phyloP scores from a whole-genome alignment of 2,329 filamentous ascomycete genomes.

The Aspergillus felis region DNA sequence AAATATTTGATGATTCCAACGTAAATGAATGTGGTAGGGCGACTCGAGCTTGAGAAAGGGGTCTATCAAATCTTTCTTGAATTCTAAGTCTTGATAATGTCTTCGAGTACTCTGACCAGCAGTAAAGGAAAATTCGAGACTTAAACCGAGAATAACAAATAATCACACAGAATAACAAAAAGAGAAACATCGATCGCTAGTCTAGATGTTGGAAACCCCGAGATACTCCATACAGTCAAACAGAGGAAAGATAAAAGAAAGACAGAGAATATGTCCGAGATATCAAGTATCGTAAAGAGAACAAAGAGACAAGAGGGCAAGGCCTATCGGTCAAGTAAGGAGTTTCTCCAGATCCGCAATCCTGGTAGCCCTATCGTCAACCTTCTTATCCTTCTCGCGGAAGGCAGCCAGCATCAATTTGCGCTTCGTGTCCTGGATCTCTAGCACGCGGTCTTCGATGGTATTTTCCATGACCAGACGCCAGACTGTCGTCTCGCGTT shows the following conservation, averaged over 20 bases:
- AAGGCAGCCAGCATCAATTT: slow-evolving; percentile 75
- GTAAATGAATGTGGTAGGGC: background rate
- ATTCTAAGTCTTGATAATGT: too few relatives aligned
- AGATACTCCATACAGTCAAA: background rate
- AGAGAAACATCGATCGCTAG: too few relatives aligned
- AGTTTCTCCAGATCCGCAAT: slow-evolving; percentile 47
- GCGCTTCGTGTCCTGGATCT: slow-evolving; percentile 75
- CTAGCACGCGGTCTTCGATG: slow-evolving; percentile 76
- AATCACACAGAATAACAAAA: background rate
- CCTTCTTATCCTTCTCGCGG: slow-evolving; percentile 63
- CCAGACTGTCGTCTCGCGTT: slow-evolving; percentile 72
- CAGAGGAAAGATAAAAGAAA: background rate
- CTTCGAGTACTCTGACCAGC: background rate
- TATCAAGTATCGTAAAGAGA: background rate
- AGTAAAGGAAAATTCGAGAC: background rate
- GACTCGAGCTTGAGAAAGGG: background rate
- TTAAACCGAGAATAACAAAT: background rate
- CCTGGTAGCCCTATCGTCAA: slow-evolving; percentile 51
- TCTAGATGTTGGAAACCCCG: background rate
- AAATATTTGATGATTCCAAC: background rate
- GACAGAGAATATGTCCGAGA: background rate
- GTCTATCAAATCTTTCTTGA: background rate
- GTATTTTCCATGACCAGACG: slow-evolving; percentile 74
- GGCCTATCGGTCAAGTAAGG: slow-evolving; percentile 16
- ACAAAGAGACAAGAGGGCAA: background rate